phyloP scores from a whole-genome alignment of 352 stramenopile species.

The Achlya hypogyna region DNA sequence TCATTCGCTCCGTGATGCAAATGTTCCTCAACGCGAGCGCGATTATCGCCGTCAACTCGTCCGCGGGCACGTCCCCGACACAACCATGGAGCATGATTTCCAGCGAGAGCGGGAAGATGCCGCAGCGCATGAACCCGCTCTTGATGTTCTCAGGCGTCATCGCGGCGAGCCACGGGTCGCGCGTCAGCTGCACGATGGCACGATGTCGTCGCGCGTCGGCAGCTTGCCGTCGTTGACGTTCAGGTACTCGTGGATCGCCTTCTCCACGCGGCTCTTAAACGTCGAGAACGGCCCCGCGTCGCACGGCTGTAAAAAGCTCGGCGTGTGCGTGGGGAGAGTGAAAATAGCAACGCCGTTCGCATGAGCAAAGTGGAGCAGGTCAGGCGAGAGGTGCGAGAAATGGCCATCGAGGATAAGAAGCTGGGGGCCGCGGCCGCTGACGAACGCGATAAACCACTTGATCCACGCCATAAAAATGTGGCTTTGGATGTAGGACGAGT shows the following conservation, averaged over 20 bases:
- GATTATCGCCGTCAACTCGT: background rate
- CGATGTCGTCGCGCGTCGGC: background rate
- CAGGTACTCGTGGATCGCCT: background rate
- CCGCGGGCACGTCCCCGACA: background rate
- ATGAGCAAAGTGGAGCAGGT: background rate
- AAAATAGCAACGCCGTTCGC: background rate
- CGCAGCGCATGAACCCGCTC: background rate
- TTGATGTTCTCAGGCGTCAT: background rate
- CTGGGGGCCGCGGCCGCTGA: background rate
- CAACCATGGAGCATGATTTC: background rate
- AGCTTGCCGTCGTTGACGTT: background rate
- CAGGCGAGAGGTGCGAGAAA: background rate
- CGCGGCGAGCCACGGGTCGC: background rate
- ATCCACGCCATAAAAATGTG: background rate
- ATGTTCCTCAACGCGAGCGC: background rate
- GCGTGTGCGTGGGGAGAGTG: background rate
- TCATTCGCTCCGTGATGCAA: background rate
- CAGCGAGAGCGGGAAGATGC: background rate
- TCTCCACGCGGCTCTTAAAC: background rate
- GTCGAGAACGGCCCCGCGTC: background rate
- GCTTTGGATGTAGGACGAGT: background rate
- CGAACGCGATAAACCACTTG: background rate
- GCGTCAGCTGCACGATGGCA: background rate
- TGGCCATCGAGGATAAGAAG: background rate
- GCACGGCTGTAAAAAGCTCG: background rate